Conservation (phyloP, 257 asterid species). For the Parsonsia alboflavescens region DNA sequence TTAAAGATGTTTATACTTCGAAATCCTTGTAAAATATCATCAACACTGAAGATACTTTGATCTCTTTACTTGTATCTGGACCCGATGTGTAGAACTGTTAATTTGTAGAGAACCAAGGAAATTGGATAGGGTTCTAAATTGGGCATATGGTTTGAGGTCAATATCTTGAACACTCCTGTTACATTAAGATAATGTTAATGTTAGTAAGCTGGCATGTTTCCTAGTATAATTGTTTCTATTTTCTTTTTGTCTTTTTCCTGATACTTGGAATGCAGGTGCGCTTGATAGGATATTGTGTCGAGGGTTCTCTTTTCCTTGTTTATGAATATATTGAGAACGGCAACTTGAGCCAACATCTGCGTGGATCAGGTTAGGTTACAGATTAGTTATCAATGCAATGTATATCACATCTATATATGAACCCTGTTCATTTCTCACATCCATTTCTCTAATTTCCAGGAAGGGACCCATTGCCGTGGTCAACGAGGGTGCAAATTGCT, state of each 20-base stretch:
- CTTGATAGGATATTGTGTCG: slow-evolving; percentile 87
- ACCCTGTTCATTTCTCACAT: slow-evolving; percentile 2
- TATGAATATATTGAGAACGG: slow-evolving; percentile 90
- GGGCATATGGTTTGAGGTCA: background rate
- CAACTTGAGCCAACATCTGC: slow-evolving; percentile 82
- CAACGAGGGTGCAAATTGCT: slow-evolving; percentile 87
- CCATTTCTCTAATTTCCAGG: slow-evolving; percentile 35
- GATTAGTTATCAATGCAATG: background rate
- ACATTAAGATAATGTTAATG: too few relatives aligned
- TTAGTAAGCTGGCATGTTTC: background rate
- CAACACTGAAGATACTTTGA: background rate
- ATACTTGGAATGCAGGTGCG: slow-evolving; percentile 61
- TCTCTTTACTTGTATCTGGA: background rate
- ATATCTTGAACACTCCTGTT: background rate
- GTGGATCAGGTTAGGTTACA: slow-evolving; percentile 55
- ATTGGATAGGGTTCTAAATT: background rate
- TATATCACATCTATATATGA: background rate
- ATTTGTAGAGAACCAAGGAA: too few relatives aligned
- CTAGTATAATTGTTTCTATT: background rate
- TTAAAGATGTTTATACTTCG: background rate
- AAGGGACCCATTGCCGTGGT: slow-evolving; percentile 81
- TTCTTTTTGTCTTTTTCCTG: background rate
- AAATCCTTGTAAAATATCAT: background rate
- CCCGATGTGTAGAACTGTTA: too few relatives aligned
- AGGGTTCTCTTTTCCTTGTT: slow-evolving; percentile 95